These are phyloP conservation scores for Silybum marianum DNA, from an alignment of 129 eudicot species.

Conservation along the genomic window DNA sequence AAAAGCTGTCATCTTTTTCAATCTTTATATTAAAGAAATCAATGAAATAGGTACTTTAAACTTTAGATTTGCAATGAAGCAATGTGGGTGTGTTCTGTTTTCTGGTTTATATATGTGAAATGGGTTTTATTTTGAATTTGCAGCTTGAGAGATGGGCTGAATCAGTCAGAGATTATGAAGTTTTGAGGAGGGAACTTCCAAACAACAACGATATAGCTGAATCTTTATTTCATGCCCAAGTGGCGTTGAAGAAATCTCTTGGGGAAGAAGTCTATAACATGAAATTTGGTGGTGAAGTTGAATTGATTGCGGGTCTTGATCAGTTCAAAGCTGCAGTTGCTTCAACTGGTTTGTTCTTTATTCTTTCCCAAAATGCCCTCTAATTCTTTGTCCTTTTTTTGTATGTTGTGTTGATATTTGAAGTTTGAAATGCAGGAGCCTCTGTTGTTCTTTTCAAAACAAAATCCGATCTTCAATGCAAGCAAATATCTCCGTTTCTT, in stretches of 20 bases:
- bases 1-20: background rate
- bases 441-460: slow-evolving; percentile 73
- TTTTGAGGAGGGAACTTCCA: slow-evolving; percentile 67
- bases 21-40: background rate
- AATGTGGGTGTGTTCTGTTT: background rate
- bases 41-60: background rate
- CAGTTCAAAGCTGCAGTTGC: slow-evolving; percentile 82
- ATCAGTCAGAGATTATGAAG: slow-evolving; percentile 92
- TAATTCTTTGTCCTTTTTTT: slow-evolving; percentile 7
- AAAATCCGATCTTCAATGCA: slow-evolving; percentile 57
- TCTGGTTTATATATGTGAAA: background rate
- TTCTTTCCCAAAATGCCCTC: background rate
- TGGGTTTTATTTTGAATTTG: background rate
- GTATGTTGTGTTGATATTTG: background rate
- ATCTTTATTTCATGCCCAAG: slow-evolving; percentile 87
- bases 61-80: no score
- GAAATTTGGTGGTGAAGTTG: slow-evolving; percentile 97
- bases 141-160: slow-evolving; percentile 94
- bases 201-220: slow-evolving; percentile 71
- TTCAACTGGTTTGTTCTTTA: slow-evolving; percentile 61
- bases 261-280: slow-evolving; percentile 80
- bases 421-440: slow-evolving; percentile 54
- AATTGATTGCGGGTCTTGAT: slow-evolving; percentile 60
- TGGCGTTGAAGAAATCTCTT: slow-evolving; percentile 76
- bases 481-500: slow-evolving; percentile 61